phyloP scores from a whole-genome alignment of 2,329 filamentous ascomycete genomes.

The Cordyceps javanica region DNA sequence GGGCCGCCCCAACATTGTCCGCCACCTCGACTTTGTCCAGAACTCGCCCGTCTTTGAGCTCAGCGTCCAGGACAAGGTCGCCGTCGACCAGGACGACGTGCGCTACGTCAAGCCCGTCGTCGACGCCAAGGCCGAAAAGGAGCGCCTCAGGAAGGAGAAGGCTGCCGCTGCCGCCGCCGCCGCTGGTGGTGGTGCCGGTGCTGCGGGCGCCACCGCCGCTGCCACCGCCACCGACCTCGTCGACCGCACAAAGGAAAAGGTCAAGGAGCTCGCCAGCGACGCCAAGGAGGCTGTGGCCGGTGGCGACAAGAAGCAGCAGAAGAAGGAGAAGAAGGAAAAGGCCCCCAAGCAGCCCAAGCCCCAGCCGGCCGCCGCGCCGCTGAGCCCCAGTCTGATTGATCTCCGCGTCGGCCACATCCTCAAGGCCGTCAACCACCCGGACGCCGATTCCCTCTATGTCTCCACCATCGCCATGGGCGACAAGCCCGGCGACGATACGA shows the following conservation, averaged over 20 bases:
- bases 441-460: slow-evolving; percentile 92
- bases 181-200: slow-evolving; percentile 40
- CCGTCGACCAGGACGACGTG: slow-evolving; percentile 72
- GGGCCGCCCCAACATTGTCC: slow-evolving; percentile 85
- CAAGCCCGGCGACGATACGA: slow-evolving; percentile 78
- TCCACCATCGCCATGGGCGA: slow-evolving; percentile 95
- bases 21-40: slow-evolving; percentile 90
- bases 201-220: slow-evolving; percentile 40
- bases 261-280: slow-evolving; percentile 48
- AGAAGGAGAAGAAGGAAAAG: slow-evolving; percentile 91
- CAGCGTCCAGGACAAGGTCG: slow-evolving; percentile 66
- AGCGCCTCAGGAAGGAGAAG: slow-evolving; percentile 95
- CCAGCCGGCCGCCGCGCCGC: slow-evolving; percentile 63
- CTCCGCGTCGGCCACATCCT: slow-evolving; percentile 95
- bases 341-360: slow-evolving; percentile 67
- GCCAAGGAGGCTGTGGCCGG: slow-evolving; percentile 34
- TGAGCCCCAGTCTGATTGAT: slow-evolving; percentile 83
- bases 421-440: slow-evolving; percentile 90
- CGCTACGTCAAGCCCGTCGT: slow-evolving; percentile 83
- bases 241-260: slow-evolving; percentile 56
- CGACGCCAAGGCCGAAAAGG: slow-evolving; percentile 92
- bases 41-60: slow-evolving; percentile 73
- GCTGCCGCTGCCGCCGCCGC: slow-evolving; percentile 57
- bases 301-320: slow-evolving; percentile 55
- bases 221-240: slow-evolving; percentile 43